Base-by-base conservation (phyloP, 2,329 filamentous ascomycete species). In the Fusarium domesticum region DNA sequence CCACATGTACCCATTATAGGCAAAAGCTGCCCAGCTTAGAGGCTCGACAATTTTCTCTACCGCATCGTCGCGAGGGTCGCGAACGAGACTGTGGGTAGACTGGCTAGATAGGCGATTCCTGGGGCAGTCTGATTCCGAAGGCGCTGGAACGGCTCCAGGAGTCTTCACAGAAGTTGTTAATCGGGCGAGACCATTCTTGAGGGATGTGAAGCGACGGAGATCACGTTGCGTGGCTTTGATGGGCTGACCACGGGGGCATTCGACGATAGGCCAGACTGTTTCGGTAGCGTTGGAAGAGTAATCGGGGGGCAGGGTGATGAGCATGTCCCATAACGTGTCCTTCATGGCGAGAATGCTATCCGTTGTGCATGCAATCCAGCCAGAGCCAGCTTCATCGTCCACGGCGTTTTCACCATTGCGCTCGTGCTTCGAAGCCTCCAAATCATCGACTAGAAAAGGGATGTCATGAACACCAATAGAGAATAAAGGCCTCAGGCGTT, bases 361-460 rank as follows among this genome's bases (percentile, higher is more conserved):
- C 2, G 92, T 97, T 3, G 92, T 96, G 66, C 91, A 96, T 11
- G 92, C 93, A 47, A 96, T 84, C 90, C 91, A 98, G 31, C 90
- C 87, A 12, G 77, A 70, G 23, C 75, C 75, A 18, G 69, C 63
- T 33, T 80, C 75, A 18, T 74, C 76, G 28, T 69, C 66, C 14
- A 67, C 60, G 10, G 65, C 63, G 33, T 63, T 63, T 35, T 67
- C 64, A 34, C 69, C 64, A 33, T 58, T 60, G 25, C 65, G 61
- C 6, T 54, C 49, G n/a, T 62, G 65, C 61, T 70, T 72, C 37
- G 67, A 67, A 2, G 70, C 69, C 18, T 74, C 70, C n/a, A 75
- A 75, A 51, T 86, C 77, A 43, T 81, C 74, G 54, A 83, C 75
- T 5, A 97, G 76, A 44, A 85, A 82, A 5, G 87, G 81, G 38